Evolutionary conservation across 1,139 yeast species (phyloP), one percentile per base, ranked within the genome.

Genomic region (Protomyces pachydermus): DNA sequence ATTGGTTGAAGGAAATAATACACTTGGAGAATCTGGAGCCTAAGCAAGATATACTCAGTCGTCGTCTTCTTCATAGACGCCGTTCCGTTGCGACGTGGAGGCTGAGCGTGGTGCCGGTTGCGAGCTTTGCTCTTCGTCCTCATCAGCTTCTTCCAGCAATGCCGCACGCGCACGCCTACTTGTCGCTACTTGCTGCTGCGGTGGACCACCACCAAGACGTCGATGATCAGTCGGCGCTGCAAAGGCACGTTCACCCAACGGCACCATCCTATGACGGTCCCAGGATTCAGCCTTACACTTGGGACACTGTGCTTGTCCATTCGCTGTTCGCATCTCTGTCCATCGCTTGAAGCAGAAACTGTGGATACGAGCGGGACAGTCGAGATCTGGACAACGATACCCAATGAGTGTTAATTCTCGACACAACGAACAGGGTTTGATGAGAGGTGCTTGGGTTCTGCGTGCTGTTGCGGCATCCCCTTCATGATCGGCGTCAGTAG

Each of bases 381-480:
- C 50, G 35, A 54, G 42, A 25, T 60, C 34, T 16, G 60, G 60
- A 46, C 64, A 60, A 12, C 64, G 64, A 37, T 54, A 60, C 5
- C 64, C 64, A 45, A 42, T 18, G 16, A 37, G 51, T 23, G 52
- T 8, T 14, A 42, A 45, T 18, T 34, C 55, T 23, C 16, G 20
- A 9, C 57, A 23, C 14, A 52, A 39, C n/a, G 25, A 8, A 34
- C 56, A 52, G 16, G 56, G 46, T 28, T 18, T 45, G 42, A 20
- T 28, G 16, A 60, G 58, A 48, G 34, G 35, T 18, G 60, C 42
- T 23, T 39, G 20, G 12, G 54, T 52, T 38, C 60, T 16, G 25
- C 46, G 48, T 38, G 56, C 38, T 3, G 51, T 45, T 20, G 34
- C 28, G 9, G 32, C 64, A 32, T 55, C 60, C 10, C 23, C 60